phyloP scores from a whole-genome alignment of 2,329 filamentous ascomycete genomes.

The Lasiodiplodia sp. region DNA sequence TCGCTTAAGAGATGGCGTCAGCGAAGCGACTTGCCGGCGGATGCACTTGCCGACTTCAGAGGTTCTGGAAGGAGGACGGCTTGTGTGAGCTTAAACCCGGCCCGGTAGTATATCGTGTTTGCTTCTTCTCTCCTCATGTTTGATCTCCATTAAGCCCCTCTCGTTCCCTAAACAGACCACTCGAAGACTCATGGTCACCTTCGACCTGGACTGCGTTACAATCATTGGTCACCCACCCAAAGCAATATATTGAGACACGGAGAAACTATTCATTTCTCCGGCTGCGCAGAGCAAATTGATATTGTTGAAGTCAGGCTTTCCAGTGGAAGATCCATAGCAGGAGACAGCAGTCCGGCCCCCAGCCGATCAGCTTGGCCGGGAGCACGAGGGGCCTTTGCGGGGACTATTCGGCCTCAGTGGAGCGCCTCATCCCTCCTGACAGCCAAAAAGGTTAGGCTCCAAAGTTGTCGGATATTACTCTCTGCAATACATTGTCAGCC shows the following conservation, averaged over 20 bases:
- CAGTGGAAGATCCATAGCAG: neutral
- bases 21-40: neutral
- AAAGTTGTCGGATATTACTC: constrained; percentile 64
- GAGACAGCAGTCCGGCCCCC: neutral
- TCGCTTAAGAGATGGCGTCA: neutral
- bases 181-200: neutral
- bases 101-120: neutral
- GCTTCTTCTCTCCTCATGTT: neutral
- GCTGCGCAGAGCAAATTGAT: neutral
- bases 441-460: constrained; percentile 67
- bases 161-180: neutral
- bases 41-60: neutral
- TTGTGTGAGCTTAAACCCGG: neutral
- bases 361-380: neutral
- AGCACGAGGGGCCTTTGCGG: neutral
- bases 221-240: neutral
- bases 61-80: neutral
- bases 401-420: neutral
- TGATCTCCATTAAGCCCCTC: too few relatives aligned
- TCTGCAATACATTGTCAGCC: constrained; percentile 42
- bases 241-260: neutral
- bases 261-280: neutral
- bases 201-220: too few relatives aligned
- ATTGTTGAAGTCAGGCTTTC: neutral
- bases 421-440: constrained; percentile 51